These are phyloP conservation scores for Nicotiana obtusifolia DNA, from an alignment of 257 asterid species.

Conservation along the genomic window DNA sequence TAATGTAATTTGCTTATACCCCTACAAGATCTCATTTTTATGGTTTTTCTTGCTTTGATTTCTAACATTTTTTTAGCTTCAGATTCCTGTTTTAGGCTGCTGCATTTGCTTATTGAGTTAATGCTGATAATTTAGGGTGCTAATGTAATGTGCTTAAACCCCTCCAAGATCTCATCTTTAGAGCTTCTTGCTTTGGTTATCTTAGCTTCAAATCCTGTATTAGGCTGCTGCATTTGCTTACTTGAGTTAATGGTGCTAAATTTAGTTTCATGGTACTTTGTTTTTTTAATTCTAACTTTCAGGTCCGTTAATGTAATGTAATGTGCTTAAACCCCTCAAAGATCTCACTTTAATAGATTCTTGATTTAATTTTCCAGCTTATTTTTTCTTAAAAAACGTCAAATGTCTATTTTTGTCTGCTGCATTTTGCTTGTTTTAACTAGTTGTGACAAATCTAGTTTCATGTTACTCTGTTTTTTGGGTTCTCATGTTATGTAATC, in stretches of 20 bases:
- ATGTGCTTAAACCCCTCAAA: background rate
- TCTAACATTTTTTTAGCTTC: background rate
- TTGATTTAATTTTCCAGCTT: background rate
- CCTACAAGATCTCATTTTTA: conserved; percentile 26
- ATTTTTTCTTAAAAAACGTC: background rate
- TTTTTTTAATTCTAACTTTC: no score
- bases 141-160: background rate
- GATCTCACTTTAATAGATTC: background rate
- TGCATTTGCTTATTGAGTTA: background rate
- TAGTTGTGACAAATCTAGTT: no score
- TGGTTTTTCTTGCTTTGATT: background rate
- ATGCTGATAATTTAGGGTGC: background rate
- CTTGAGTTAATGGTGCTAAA: background rate
- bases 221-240: background rate
- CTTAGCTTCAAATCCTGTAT: background rate
- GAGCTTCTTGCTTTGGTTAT: background rate
- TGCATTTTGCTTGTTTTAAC: background rate
- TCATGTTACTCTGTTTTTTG: no score
- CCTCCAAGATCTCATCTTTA: background rate
- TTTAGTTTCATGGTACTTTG: no score
- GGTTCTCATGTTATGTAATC: no score
- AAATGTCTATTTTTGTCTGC: background rate
- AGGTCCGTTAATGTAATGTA: no score
- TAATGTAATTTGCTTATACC: conserved; percentile 35
- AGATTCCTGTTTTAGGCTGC: background rate